phyloP scores from a whole-genome alignment of 352 stramenopile species.

The Pythium plurisporium region DNA sequence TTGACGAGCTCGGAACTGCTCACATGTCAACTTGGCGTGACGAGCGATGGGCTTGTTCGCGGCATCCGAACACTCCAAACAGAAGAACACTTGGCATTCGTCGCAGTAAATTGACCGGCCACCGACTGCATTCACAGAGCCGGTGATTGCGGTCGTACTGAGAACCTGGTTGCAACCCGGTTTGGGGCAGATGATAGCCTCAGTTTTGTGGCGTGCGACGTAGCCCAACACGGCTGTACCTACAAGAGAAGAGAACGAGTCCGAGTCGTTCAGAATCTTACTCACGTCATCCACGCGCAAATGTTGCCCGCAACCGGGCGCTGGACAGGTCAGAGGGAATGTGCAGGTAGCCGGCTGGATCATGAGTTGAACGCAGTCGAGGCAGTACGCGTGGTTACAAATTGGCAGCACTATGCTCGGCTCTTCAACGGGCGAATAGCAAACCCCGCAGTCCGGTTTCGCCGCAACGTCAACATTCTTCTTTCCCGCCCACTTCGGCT shows the following conservation, averaged over 20 bases:
- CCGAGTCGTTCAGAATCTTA: slow-evolving; percentile 3
- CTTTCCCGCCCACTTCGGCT: not conserved
- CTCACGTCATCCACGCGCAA: slow-evolving; percentile 14
- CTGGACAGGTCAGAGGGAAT: slow-evolving; percentile 12
- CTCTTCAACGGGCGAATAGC: slow-evolving; percentile 8
- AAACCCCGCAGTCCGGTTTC: slow-evolving; percentile 9
- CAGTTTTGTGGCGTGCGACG: slow-evolving; percentile 1
- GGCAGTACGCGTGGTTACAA: slow-evolving; percentile 18
- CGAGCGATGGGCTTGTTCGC: not conserved
- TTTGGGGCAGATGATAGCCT: slow-evolving; percentile 15
- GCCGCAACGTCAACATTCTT: not conserved
- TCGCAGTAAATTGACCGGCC: slow-evolving; percentile 20
- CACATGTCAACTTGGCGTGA: slow-evolving; percentile 9
- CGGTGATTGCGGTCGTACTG: not conserved
- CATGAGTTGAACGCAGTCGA: slow-evolving; percentile 13
- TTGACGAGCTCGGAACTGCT: slow-evolving; percentile 9
- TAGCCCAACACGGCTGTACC: slow-evolving; percentile 21
- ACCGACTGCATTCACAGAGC: not conserved
- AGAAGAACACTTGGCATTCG: slow-evolving; percentile 15
- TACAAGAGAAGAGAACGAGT: slow-evolving; percentile 4
- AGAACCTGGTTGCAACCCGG: slow-evolving; percentile 25
- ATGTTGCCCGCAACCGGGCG: not conserved
- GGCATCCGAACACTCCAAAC: slow-evolving; percentile 13
- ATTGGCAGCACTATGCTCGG: slow-evolving; percentile 6
- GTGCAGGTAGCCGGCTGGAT: not conserved